Base-by-base conservation (phyloP, 345 rosid genomes). In the Viola odorata region DNA sequence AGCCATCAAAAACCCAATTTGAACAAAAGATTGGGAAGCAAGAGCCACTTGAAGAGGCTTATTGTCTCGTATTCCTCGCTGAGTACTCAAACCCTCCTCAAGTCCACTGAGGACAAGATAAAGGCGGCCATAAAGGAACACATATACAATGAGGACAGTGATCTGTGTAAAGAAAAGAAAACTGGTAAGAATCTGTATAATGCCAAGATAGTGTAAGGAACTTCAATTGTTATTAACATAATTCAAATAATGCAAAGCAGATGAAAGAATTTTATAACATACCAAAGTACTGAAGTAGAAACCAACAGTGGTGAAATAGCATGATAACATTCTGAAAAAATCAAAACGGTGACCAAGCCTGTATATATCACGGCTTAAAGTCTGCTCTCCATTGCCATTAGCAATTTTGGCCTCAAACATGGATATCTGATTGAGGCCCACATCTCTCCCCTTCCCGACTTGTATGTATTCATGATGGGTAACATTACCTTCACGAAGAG, bases 401-500 rank as follows among this genome's bases (percentile, higher is more conserved):
- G 99, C 99, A 70, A 95, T 86, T 72, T 95, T 91, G 62, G 99
- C 98, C 81, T 95, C 98, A 60, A 95, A 95, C 96, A 91, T 84
- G n/a, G 99, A 95, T 66, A 95, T 95, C 76, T 95, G 98, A 69
- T 95, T 95, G 48, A 95, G 88, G n/a, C 99, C 98, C 70, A 95
- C 99, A 77, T 91, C 98, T 73, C 99, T 88, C 42, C 98, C 99
- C 77, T 95, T 95, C 53, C 99, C 99, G 50, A 95, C 99, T 84
- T 95, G 99, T 76, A 89, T 91, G 73, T 95, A 95, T 55, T 95
- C 99, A 55, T 95, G 99, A 82, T 95, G 99, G 39, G 99, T 95
- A 54, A 95, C 96, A 82, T 95, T 95, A 67, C 99, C 99, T 84
- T 91, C 94, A 45, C 99, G 99, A 45, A 95, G 99, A 8, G 99